Base-by-base conservation (phyloP, 106 monocot genomes). In the Agapanthus africanus region DNA sequence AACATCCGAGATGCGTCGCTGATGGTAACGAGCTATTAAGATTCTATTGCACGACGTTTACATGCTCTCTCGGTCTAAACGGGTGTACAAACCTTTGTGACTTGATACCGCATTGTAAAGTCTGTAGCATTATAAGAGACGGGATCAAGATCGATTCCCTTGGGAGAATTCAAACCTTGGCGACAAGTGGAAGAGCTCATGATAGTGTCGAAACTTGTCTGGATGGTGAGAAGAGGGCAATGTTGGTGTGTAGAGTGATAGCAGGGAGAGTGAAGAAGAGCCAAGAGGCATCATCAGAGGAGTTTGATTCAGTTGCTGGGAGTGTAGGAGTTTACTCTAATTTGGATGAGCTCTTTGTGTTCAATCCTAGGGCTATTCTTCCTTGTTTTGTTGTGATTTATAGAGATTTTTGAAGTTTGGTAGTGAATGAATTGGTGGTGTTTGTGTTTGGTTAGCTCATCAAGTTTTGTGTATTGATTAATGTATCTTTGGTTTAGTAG, bases 11-110 rank as follows among this genome's bases (percentile, higher is more conserved):
- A 35, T 94, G 90, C 79, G 54, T 73, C 18, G 94, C 94, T 15
- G 94, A 94, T 41, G 94, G 94, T 13, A 94, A 94, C 33, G 94
- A 94, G 73, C 90, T 90, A 40, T 79, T 94, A 7, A 73, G 94
- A 66, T 94, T 94, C 74, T 71, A 87, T 36, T 82, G 82, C 74
- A 75, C 87, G 33, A 68, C 78, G 6, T 46, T 90, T 44, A 65
- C 51, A 18, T 94, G 94, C 66, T 63, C 77, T 19, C 74, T 94
- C 19, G 94, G 94, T 5, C 22, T 75, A 8, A 77, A 84, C 31
- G 90, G 87, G 21, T 57, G 74, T 10, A 82, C 76, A 52, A 68
- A 56, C 21, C 79, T 90, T 28, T 93, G 93, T 54, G 30, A 68
- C 10, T 82, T 73, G 2, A 68, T 35, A 34, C 67, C 69, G 0